These are phyloP conservation scores for Vicia sativa DNA, from an alignment of 306 rosid genomes.

Conservation along the genomic window DNA sequence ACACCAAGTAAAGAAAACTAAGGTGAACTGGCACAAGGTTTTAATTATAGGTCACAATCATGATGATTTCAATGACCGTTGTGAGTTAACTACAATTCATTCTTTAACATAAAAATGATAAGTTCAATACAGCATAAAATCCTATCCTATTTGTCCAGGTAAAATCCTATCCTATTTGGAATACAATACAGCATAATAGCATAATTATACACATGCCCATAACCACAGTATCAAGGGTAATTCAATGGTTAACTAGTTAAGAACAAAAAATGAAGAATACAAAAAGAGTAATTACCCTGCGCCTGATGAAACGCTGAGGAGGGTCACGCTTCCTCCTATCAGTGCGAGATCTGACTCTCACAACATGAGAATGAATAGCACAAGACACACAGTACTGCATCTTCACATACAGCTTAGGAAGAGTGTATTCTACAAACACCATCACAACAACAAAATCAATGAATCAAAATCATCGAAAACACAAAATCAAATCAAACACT, in stretches of 20 bases:
- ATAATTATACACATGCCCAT: not conserved
- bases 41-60: too few species aligned
- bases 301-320: slow-evolving; percentile 46
- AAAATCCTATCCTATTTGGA: not conserved
- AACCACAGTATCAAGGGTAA: not conserved
- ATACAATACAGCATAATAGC: not conserved
- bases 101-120: too few species aligned
- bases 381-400: slow-evolving; percentile 96
- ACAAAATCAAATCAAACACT: not conserved
- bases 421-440: slow-evolving; percentile 61
- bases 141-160: not conserved
- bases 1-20: not conserved
- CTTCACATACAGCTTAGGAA: slow-evolving; percentile 93
- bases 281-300: slow-evolving; percentile 6
- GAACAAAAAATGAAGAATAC: not conserved
- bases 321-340: slow-evolving; percentile 92
- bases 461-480: not conserved
- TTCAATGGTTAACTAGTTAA: not conserved
- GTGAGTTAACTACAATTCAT: too few species aligned
- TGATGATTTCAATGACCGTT: too few species aligned
- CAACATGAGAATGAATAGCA: slow-evolving; percentile 97
- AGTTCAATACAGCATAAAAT: too few species aligned
- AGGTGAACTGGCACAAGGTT: not conserved
- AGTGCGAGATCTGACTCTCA: slow-evolving; percentile 85
- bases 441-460: not conserved